Base-by-base conservation (phyloP, 305 asterid genomes). In the Salvia sclarea region DNA sequence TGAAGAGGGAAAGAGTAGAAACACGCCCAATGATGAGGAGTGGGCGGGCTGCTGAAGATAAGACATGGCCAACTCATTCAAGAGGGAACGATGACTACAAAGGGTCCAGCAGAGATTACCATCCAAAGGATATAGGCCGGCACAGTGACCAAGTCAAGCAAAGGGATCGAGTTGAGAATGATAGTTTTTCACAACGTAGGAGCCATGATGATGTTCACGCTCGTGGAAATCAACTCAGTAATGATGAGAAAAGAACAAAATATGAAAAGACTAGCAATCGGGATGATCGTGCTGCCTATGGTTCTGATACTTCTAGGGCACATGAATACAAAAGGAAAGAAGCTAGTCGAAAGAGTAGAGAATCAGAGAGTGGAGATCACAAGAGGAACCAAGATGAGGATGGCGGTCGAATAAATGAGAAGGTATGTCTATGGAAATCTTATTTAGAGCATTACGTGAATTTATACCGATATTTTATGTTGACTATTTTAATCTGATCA, bases 1-100 rank as follows among this genome's bases (percentile, higher is more conserved):
- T 84, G 2, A 86, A 88, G 85, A 81, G 87, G 81, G 96, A 86
- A 61, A 88, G 89, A 79, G 96, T 84, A 77, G 97, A 86, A 74
- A 72, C 76, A 40, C 82, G 84, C 63, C 68, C 84, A 18, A 80
- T 73, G 43, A 64, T 70, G 80, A 83, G 90, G 74, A 81, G 83
- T 76, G 85, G 82, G 14, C 85, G 90, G 63, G 77, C 80, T 73
- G 49, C 78, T 53, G 98, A 88, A 71, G 97, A 90, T 38, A 93
- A 87, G 76, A 48, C 79, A 18, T 79, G 89, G 94, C 70, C 48
- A 20, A 77, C 83, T 80, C 89, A 84, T 73, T 79, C 92, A 49
- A 83, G 93, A 44, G 95, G 83, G 74, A 94, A 83, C 76, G 96
- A 91, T 44, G 95, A 92, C 41, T 80, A 81, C 76, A 83, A 78